Evolutionary conservation across 768 basidiomycete genomes (phyloP).

Genomic region (Hysterangium stoloniferum): DNA sequence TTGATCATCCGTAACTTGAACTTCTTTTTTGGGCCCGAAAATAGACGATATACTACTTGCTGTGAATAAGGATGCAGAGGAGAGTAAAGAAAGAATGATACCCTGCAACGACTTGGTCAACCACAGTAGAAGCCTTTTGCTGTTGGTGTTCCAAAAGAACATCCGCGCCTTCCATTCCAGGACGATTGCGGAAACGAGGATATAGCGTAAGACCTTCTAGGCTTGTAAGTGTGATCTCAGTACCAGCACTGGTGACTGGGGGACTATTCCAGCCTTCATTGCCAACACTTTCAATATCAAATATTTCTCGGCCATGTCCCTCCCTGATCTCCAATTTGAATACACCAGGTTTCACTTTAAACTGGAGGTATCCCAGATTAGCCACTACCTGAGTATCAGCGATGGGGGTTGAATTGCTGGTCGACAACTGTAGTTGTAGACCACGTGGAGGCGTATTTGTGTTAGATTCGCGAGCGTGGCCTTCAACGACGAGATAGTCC

Average conservation of each 20-base stretch:
- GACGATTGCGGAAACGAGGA: conserved; percentile 60
- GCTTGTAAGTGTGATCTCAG: conserved; percentile 73
- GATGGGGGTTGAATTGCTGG: conserved; percentile 34
- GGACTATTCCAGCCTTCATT: conserved; percentile 86
- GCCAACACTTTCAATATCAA: conserved; percentile 76
- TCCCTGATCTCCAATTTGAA: conserved; percentile 76
- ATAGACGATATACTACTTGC: conserved; percentile 37
- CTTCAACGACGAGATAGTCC: conserved; percentile 88
- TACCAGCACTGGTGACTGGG: conserved; percentile 56
- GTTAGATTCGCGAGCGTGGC: conserved; percentile 75
- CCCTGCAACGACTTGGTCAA: conserved; percentile 49
- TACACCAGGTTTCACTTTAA: conserved; percentile 87
- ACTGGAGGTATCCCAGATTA: conserved; percentile 94
- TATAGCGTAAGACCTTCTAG: conserved; percentile 89
- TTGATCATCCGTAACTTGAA: conserved; percentile 31
- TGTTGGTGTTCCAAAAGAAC: conserved; percentile 50
- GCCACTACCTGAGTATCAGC: conserved; percentile 91
- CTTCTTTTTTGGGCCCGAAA: conserved; percentile 24
- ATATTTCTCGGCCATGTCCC: conserved; percentile 77
- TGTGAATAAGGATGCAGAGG: neutral
- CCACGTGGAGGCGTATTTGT: conserved; percentile 76
- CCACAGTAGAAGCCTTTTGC: conserved; percentile 29
- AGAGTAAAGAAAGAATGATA: conserved; percentile 13
- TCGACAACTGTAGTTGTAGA: conserved; percentile 76
- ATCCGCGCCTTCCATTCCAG: conserved; percentile 77